Conservation (phyloP, 495 filamentous ascomycete species). For the Aspergillus panamensis region DNA sequence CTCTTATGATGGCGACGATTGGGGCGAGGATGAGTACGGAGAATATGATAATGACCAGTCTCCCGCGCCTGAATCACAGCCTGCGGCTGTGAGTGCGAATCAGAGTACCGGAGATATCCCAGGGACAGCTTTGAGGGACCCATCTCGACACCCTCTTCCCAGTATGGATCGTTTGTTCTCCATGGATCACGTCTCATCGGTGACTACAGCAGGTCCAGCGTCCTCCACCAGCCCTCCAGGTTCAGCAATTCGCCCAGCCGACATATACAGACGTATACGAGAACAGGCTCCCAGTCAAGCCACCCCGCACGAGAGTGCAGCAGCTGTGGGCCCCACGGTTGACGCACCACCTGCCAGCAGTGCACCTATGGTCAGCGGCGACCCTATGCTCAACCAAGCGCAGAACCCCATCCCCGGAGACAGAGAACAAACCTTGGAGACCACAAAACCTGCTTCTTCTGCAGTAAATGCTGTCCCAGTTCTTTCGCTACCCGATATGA, state of each 20-base stretch:
- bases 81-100: conserved; percentile 33
- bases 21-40: conserved; percentile 82
- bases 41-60: conserved; percentile 61
- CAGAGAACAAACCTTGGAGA: not conserved
- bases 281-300: conserved; percentile 40
- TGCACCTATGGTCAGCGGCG: not conserved
- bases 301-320: conserved; percentile 1
- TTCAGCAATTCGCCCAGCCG: conserved; percentile 69
- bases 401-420: not conserved
- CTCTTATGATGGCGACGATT: conserved; percentile 91
- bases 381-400: conserved; percentile 1
- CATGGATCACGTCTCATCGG: conserved; percentile 25
- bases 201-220: conserved; percentile 30
- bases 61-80: conserved; percentile 36
- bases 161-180: conserved; percentile 42
- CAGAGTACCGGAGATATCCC: conserved; percentile 33
- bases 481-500: conserved; percentile 56
- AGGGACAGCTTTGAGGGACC: conserved; percentile 7
- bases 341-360: not conserved
- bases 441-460: conserved; percentile 3
- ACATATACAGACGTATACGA: conserved; percentile 72
- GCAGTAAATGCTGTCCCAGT: conserved; percentile 17
- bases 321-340: conserved; percentile 1
- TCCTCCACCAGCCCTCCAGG: conserved; percentile 21
- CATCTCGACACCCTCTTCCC: conserved; percentile 23